Conservation (phyloP, 148 eudicot genomes). For the Nepenthes gracilis region DNA sequence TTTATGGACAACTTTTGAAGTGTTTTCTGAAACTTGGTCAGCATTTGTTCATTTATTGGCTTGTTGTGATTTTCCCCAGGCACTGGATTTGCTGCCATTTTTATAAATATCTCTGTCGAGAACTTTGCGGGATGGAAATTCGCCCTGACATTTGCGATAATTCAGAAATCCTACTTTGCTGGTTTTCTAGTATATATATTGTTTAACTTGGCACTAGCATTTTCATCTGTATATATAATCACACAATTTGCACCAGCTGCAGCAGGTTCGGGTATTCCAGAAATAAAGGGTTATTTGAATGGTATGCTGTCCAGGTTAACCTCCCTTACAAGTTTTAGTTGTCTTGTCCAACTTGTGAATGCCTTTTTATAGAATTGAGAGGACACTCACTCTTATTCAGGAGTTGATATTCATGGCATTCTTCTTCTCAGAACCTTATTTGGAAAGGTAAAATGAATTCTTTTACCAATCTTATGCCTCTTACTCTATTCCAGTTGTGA, state of each 20-base stretch:
- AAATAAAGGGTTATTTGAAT: conserved; percentile 96
- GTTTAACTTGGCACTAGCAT: conserved; percentile 78
- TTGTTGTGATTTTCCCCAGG: conserved; percentile 30
- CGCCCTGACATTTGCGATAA: conserved; percentile 74
- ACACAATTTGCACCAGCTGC: conserved; percentile 97
- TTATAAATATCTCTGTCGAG: conserved; percentile 89
- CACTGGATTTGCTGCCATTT: conserved; percentile 93
- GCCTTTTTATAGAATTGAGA: not conserved
- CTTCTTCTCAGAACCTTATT: conserved; percentile 88
- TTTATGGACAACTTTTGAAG: not conserved
- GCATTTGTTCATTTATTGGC: not conserved
- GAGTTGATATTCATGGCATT: conserved; percentile 89
- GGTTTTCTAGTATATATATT: conserved; percentile 69
- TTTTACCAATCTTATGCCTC: conserved; percentile 6
- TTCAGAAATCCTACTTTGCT: conserved; percentile 86
- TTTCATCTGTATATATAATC: conserved; percentile 80
- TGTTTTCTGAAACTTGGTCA: not conserved
- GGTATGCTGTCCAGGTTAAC: conserved; percentile 32
- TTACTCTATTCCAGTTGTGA: not conserved
- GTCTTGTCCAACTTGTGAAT: not conserved
- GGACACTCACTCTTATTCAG: conserved; percentile 23
- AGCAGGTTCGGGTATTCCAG: conserved; percentile 98
- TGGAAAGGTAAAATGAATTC: conserved; percentile 59
- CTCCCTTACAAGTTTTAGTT: not conserved
- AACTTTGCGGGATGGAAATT: conserved; percentile 99